Conservation (phyloP, 1,284 basidiomycete species). For the Ganoderma boninense region DNA sequence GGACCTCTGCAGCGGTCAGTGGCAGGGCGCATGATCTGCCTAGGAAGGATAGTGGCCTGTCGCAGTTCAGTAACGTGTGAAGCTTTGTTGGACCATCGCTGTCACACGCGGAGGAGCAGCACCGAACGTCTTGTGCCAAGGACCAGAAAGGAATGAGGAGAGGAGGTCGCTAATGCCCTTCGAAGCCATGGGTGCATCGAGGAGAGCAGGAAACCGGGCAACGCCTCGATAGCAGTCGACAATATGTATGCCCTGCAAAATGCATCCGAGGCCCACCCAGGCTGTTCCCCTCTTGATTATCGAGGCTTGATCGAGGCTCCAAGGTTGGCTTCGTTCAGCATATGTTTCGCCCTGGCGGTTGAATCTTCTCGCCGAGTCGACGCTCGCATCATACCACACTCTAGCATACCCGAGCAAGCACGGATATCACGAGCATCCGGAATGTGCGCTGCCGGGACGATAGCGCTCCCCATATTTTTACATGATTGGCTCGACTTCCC, state of each 20-base stretch:
- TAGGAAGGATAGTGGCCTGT: background rate
- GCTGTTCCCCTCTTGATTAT: background rate
- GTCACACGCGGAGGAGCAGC: background rate
- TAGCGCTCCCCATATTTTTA: background rate
- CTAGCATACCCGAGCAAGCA: background rate
- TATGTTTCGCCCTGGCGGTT: background rate
- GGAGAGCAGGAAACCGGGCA: background rate
- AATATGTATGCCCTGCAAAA: background rate
- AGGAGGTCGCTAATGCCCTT: background rate
- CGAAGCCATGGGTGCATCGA: background rate
- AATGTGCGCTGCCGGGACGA: background rate
- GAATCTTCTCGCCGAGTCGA: background rate
- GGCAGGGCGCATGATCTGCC: background rate
- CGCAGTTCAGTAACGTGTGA: background rate
- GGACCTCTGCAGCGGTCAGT: background rate
- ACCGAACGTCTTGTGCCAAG: background rate
- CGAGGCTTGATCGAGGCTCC: background rate
- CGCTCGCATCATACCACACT: background rate
- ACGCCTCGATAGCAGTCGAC: background rate
- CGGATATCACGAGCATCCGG: background rate
- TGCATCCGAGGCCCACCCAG: background rate
- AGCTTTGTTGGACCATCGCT: background rate
- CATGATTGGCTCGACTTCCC: background rate
- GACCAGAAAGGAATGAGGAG: background rate
- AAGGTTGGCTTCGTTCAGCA: background rate